phyloP scores from a whole-genome alignment of 1,284 basidiomycete genomes.

The Schizopora paradoxa region DNA sequence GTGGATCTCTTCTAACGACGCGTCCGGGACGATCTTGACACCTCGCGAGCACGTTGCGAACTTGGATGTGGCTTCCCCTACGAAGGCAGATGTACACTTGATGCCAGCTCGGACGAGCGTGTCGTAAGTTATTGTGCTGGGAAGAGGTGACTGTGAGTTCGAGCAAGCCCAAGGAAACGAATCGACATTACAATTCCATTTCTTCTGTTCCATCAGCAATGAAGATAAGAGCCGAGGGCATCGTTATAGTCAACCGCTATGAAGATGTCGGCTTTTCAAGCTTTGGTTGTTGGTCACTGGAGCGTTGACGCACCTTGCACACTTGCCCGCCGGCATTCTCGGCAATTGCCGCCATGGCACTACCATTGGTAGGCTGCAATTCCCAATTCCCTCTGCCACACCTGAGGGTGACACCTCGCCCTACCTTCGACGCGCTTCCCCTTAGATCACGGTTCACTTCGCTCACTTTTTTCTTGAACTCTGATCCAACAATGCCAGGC shows the following conservation, averaged over 20 bases:
- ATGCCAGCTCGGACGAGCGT: slow-evolving; percentile 74
- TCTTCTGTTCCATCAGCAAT: slow-evolving; percentile 90
- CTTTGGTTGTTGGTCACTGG: too few relatives aligned
- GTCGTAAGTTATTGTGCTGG: slow-evolving; percentile 75
- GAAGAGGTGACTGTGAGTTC: background rate
- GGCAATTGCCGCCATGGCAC: too few relatives aligned
- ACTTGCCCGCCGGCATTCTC: too few relatives aligned
- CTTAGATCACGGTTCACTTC: too few relatives aligned
- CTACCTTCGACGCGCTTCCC: too few relatives aligned
- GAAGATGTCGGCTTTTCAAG: too few relatives aligned
- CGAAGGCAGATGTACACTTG: slow-evolving; percentile 57
- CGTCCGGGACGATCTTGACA: slow-evolving; percentile 68
- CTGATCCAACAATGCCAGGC: too few relatives aligned
- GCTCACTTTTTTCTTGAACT: too few relatives aligned
- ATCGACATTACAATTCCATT: slow-evolving; percentile 73
- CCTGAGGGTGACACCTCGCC: too few relatives aligned
- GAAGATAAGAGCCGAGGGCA: slow-evolving; percentile 63
- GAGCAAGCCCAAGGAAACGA: background rate
- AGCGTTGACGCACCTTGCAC: too few relatives aligned
- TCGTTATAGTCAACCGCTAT: slow-evolving; percentile 25
- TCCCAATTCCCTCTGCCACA: too few relatives aligned
- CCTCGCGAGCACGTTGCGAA: slow-evolving; percentile 72
- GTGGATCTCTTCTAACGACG: slow-evolving; percentile 40
- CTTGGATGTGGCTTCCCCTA: slow-evolving; percentile 43
- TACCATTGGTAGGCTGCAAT: too few relatives aligned